Base-by-base conservation (phyloP, 2,329 filamentous ascomycete genomes). In the Hymenoscyphus fraxineus region DNA sequence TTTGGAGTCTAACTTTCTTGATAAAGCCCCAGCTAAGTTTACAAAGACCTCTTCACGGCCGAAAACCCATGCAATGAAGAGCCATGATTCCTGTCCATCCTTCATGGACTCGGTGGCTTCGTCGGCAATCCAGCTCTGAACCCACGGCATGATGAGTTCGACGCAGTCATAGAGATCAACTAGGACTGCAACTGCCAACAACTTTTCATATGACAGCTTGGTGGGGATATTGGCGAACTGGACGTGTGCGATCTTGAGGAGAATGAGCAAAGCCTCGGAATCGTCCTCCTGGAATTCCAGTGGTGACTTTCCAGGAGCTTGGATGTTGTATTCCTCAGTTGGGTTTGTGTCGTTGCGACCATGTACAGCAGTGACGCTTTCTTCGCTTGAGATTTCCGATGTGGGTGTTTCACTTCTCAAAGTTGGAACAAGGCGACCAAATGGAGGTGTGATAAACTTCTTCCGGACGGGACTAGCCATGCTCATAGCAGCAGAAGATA, bases 81-180 rank as follows among this genome's bases (percentile, higher is more conserved):
- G 9, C 41, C 47, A 61, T 1, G 38, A 39, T 27, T 54, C 15
- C 9, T 55, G 7, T 6, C 59, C 59, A 22, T 2, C 4, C 15
- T n/a, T 38, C 31, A 10, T 2, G 6, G 35, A 54, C 2, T 35
- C 32, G 2, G n/a, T 13, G 1, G 2, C n/a, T 44, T 35, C 59
- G 38, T 31, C 22, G 7, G 44, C 32, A 38, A 54, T 15, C 60
- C 65, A 63, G 5, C 16, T 41, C 6, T 19, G 6, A 6, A 67
- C 16, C 64, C 66, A 68, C 6, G 64, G 64, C 13, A 56, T 16
- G 3, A 67, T 41, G 6, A 62, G 32, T 10, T 51, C 40, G 5
- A 59, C 31, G 51, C 62, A 66, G n/a, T 68, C 57, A 40, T 67
- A 67, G 39, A 63, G 56, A 47, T 68, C 67, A 13, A 51, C 59